phyloP scores from a whole-genome alignment of 768 basidiomycete species.

The Suillus variegatus region DNA sequence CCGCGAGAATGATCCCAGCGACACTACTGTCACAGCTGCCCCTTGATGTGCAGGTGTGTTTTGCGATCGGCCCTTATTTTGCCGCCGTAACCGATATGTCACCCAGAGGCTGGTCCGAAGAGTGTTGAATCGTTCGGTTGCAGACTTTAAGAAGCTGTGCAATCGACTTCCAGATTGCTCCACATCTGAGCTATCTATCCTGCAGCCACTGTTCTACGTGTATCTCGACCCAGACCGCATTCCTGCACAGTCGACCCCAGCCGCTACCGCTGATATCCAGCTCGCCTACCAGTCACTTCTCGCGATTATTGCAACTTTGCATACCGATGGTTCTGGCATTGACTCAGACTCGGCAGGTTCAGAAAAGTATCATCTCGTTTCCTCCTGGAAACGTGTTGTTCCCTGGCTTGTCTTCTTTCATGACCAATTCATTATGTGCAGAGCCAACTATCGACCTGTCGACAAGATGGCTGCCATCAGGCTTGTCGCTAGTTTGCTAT shows the following conservation, averaged over 20 bases:
- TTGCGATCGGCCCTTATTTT: background rate
- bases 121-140: background rate
- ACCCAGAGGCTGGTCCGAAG: background rate
- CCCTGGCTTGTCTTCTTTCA: background rate
- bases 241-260: background rate
- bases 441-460: background rate
- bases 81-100: background rate
- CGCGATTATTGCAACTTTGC: background rate
- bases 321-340: too few relatives aligned
- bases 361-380: background rate
- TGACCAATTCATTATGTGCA: background rate
- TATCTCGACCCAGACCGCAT: background rate
- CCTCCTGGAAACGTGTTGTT: background rate
- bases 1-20: background rate
- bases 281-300: background rate
- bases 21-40: background rate
- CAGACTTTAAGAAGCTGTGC: background rate
- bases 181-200: background rate
- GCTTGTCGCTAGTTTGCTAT: background rate
- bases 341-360: background rate
- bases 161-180: background rate
- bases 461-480: background rate
- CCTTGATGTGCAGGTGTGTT: background rate
- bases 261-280: background rate
- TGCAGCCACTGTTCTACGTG: slow-evolving; percentile 2